Conservation (phyloP, 495 filamentous ascomycete genomes). For the Aspergillus funiculosus region DNA sequence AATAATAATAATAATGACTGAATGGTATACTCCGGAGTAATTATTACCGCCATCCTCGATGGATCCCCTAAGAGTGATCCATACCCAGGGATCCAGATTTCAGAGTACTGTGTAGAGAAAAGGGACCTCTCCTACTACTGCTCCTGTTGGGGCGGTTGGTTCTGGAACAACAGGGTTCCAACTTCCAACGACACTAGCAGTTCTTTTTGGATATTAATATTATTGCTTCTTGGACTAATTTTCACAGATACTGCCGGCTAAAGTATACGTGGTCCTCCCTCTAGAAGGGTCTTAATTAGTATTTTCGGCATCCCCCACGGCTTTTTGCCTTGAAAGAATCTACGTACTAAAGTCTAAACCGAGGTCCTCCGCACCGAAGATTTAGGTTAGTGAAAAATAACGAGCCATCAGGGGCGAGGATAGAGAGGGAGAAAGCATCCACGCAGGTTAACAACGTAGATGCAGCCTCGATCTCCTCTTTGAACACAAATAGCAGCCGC, state of each 20-base stretch:
- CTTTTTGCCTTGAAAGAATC: too few relatives aligned
- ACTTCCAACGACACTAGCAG: background rate
- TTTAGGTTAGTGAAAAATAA: background rate
- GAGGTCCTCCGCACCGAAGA: background rate
- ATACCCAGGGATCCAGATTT: conserved; percentile 21
- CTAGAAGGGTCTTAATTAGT: too few relatives aligned
- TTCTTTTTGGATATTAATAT: background rate
- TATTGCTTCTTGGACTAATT: conserved; percentile 1
- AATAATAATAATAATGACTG: too few relatives aligned
- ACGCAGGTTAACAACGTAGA: conserved; percentile 6
- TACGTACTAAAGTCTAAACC: too few relatives aligned
- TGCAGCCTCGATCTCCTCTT: conserved; percentile 12
- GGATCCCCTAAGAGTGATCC: conserved; percentile 4
- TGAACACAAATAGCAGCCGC: conserved; percentile 1
- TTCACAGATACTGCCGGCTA: conserved; percentile 6
- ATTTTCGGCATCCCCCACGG: conserved; percentile 1
- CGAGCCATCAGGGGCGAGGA: too few relatives aligned
- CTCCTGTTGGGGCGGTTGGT: background rate
- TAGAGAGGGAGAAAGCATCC: conserved; percentile 1
- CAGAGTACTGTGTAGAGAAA: too few relatives aligned
- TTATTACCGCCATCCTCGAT: conserved; percentile 7
- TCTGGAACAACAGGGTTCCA: conserved; percentile 1
- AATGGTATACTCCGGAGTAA: too few relatives aligned
- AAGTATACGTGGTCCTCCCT: too few relatives aligned
- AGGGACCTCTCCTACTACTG: background rate